Evolutionary conservation across 495 filamentous ascomycete species (phyloP), one percentile per base, ranked within the genome.

Genomic region (Penicillium manginii): DNA sequence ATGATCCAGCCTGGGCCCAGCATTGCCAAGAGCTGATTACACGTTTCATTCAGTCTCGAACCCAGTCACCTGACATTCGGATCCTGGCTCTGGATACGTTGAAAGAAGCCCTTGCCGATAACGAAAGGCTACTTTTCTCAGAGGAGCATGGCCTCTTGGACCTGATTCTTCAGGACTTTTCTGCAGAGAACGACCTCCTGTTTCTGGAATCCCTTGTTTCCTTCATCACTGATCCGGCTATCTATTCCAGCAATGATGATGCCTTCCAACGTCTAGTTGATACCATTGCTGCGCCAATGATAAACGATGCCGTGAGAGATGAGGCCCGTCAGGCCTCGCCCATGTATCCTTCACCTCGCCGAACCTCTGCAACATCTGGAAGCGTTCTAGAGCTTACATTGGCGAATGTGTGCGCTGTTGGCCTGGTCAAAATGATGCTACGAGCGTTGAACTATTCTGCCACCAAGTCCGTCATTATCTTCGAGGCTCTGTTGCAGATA

Each of bases 31-130:
- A 80, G 8, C 73, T 94, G 2, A 75, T 92, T 49, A 77, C 83
- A 23, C 78, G 82, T 11, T 88, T 96, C 61, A 83, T 93, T 51
- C 82, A 80, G 35, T 81, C 88, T 61, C 80, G 76, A 12, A 79
- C 68, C 50, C 85, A 91, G 48, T 79, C 85, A 22, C 81, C 86
- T 1, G 79, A 85, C 39, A 83, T 91, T 55, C 87, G 92, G 15
- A 75, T 90, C 11, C 76, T 83, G 19, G 87, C 89, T 35, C 69
- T 93, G 47, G 83, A 87, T 57, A 82, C 82, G 2, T 70, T 96
- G 35, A 85, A 84, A 43, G 88, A 91, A 51, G 84, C 75, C 17
- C 69, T 89, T 12, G 87, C 86, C 59, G 81, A 82, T 26, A 70
- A 78, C 37, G 76, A 79, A 14, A 59, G 65, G 29, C 50, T 80